Conservation (phyloP, 1,284 basidiomycete genomes). For the Heterobasidion irregulare region DNA sequence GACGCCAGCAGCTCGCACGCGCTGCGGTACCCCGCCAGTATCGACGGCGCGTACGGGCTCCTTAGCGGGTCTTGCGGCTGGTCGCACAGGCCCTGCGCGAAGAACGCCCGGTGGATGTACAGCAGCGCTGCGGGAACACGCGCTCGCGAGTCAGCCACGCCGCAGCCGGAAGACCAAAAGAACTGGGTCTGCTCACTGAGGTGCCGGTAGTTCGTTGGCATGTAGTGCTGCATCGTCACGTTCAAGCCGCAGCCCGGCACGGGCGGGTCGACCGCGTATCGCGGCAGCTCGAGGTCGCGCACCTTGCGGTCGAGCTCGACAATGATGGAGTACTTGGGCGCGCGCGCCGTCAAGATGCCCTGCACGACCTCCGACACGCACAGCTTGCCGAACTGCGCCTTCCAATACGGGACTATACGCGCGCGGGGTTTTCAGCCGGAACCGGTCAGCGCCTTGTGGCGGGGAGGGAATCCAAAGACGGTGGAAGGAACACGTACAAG, state of each 20-base stretch:
- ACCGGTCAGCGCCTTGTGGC: too few relatives aligned
- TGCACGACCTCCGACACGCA: constrained; percentile 49
- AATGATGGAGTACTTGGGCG: constrained; percentile 35
- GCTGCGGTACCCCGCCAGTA: constrained; percentile 60
- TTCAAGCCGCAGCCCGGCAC: constrained; percentile 24
- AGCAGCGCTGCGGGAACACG: constrained; percentile 45
- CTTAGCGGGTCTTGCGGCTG: constrained; percentile 44
- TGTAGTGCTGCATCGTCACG: constrained; percentile 49
- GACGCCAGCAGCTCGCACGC: constrained; percentile 46
- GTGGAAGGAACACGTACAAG: constrained; percentile 31
- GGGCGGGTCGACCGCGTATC: constrained; percentile 29
- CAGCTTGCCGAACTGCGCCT: constrained; percentile 60
- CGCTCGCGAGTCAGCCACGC: constrained; percentile 45
- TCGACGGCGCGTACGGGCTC: constrained; percentile 58
- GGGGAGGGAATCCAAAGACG: too few relatives aligned
- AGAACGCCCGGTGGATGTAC: constrained; percentile 60
- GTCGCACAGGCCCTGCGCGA: constrained; percentile 56
- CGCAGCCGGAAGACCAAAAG: constrained; percentile 42
- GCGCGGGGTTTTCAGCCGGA: constrained; percentile 39
- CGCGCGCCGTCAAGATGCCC: constrained; percentile 44
- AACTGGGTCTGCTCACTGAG: constrained; percentile 33
- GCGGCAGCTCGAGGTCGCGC: constrained; percentile 41
- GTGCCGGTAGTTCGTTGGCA: constrained; percentile 61
- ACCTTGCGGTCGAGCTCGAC: constrained; percentile 34
- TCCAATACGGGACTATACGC: constrained; percentile 50